These are phyloP conservation scores for Cladophialophora chaetospira DNA, from an alignment of 2,329 filamentous ascomycete genomes.

Conservation along the genomic window DNA sequence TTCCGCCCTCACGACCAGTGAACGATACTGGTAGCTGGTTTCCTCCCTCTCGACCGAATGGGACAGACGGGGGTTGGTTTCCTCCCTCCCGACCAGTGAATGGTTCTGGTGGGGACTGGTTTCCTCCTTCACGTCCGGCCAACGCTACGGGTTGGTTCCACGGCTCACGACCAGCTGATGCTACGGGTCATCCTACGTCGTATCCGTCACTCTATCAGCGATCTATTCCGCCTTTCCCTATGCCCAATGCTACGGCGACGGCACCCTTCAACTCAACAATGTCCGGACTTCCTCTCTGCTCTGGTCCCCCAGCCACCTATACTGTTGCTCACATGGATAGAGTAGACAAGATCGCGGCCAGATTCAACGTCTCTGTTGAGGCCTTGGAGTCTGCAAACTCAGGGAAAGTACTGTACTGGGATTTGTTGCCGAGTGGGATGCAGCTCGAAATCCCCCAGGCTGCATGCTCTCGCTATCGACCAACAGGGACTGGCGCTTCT, in stretches of 20 bases:
- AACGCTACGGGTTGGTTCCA: no score
- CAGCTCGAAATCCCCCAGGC: slow-evolving; percentile 8
- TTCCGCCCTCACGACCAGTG: no score
- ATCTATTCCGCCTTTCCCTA: background rate
- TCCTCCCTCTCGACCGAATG: no score
- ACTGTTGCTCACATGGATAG: slow-evolving; percentile 22
- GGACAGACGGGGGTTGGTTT: no score
- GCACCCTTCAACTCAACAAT: background rate
- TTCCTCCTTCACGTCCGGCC: no score
- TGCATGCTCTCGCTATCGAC: background rate
- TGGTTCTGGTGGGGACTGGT: no score
- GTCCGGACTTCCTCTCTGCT: background rate
- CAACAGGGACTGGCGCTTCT: background rate
- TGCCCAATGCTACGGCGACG: background rate
- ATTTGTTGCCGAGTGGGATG: slow-evolving; percentile 6
- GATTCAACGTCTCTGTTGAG: slow-evolving; percentile 11
- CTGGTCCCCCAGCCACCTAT: slow-evolving; percentile 7
- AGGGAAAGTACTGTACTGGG: slow-evolving; percentile 15
- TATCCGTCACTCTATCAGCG: background rate
- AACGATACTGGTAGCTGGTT: no score
- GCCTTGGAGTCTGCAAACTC: slow-evolving; percentile 23
- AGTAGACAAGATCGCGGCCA: slow-evolving; percentile 21
- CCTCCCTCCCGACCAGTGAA: no score
- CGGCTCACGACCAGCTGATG: no score
- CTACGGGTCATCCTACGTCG: background rate